phyloP scores from a whole-genome alignment of 2,329 filamentous ascomycete species.

The Thielaviopsis cerberus region DNA sequence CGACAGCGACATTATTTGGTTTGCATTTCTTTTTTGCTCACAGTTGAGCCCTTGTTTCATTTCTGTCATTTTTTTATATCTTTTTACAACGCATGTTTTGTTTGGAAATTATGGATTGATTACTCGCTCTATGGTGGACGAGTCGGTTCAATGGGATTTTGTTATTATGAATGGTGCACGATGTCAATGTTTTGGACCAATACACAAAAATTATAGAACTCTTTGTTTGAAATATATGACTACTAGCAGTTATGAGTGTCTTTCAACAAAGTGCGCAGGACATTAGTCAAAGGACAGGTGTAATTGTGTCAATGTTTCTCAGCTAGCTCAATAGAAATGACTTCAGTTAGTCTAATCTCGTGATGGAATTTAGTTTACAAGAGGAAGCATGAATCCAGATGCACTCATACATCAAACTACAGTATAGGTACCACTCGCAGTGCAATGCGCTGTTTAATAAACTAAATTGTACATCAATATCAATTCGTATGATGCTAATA shows the following conservation, averaged over 20 bases:
- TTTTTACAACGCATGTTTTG: conserved; percentile 2
- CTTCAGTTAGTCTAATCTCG: no score
- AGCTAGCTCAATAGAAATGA: no score
- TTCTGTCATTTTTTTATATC: conserved; percentile 1
- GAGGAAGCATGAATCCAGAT: no score
- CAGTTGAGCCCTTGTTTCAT: conserved; percentile 6
- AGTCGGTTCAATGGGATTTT: conserved; percentile 4
- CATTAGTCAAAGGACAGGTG: no score
- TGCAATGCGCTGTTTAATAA: no score
- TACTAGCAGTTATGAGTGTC: no score
- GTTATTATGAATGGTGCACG: not conserved
- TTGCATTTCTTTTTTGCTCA: conserved; percentile 1
- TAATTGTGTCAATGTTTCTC: no score
- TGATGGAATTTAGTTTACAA: no score
- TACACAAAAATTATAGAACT: not conserved
- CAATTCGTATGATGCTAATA: not conserved
- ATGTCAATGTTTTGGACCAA: not conserved
- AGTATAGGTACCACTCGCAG: not conserved
- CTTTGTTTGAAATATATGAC: not conserved
- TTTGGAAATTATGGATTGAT: conserved; percentile 5
- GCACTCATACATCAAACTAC: no score
- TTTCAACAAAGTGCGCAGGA: no score
- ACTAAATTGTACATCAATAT: no score
- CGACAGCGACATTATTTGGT: not conserved
- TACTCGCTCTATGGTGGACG: conserved; percentile 4